These are phyloP conservation scores for Sanghuangporus weigelae DNA, from an alignment of 1,284 basidiomycete species.

Conservation along the genomic window DNA sequence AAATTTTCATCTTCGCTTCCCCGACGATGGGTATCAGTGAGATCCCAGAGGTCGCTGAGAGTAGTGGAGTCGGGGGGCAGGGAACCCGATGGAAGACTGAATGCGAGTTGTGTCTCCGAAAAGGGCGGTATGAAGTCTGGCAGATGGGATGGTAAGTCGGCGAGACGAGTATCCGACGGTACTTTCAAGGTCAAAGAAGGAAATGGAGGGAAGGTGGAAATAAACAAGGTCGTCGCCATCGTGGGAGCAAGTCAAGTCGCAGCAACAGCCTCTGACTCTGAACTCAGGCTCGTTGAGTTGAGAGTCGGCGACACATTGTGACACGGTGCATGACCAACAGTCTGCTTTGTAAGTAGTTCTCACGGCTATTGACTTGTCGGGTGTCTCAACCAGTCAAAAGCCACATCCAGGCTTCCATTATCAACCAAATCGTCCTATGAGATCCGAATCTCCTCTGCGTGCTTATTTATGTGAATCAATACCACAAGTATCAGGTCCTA, in stretches of 20 bases:
- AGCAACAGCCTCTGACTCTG: no score
- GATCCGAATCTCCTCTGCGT: not conserved
- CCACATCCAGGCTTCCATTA: not conserved
- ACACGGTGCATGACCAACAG: not conserved
- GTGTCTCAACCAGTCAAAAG: not conserved
- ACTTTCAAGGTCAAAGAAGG: slow-evolving; percentile 62
- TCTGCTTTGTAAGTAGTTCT: not conserved
- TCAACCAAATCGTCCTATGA: not conserved
- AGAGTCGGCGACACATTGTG: not conserved
- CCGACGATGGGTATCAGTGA: not conserved
- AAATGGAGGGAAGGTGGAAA: slow-evolving; percentile 74
- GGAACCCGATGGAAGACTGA: slow-evolving; percentile 50
- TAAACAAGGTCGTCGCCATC: slow-evolving; percentile 44
- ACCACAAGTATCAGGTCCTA: not conserved
- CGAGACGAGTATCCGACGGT: slow-evolving; percentile 46
- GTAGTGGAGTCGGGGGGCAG: slow-evolving; percentile 36
- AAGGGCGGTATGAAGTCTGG: slow-evolving; percentile 52
- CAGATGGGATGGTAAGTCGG: slow-evolving; percentile 47
- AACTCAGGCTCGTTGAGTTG: not conserved
- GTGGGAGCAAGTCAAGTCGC: not conserved
- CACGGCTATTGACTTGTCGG: not conserved
- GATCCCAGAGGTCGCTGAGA: slow-evolving; percentile 38
- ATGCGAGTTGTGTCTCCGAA: slow-evolving; percentile 36
- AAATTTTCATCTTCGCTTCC: slow-evolving; percentile 23
- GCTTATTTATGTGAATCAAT: not conserved